Evolutionary conservation across 148 eudicot genomes (phyloP).

Genomic region (Cornus kousa): DNA sequence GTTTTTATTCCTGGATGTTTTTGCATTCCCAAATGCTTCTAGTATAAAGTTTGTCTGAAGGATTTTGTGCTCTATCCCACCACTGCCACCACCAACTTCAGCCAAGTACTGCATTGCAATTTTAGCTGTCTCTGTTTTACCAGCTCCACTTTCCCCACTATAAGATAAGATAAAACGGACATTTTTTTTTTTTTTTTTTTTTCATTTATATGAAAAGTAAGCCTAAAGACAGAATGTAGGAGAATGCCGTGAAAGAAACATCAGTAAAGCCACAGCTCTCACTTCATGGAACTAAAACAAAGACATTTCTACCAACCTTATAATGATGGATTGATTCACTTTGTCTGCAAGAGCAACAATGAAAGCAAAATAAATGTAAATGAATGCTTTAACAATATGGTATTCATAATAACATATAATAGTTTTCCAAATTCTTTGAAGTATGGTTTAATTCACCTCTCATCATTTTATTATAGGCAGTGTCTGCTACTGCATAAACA

Average conservation of each 20-base stretch:
- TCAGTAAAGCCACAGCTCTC: not conserved
- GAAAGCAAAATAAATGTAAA: constrained; percentile 12
- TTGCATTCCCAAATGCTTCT: constrained; percentile 97
- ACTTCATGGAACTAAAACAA: constrained; percentile 3
- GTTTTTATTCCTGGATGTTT: constrained; percentile 84
- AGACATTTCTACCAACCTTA: constrained; percentile 58
- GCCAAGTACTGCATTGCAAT: constrained; percentile 90
- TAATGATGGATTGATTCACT: constrained; percentile 75
- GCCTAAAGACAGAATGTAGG: not conserved
- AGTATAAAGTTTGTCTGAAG: constrained; percentile 74
- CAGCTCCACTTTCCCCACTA: constrained; percentile 99
- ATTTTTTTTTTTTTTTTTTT: not conserved
- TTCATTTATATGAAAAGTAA: not conserved
- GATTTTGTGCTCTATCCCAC: constrained; percentile 68
- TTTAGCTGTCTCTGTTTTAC: constrained; percentile 96
- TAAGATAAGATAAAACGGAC: constrained; percentile 10
- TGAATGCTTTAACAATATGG: constrained; percentile 17
- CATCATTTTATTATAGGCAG: constrained; percentile 81
- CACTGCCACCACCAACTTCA: constrained; percentile 68
- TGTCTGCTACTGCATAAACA: constrained; percentile 72
- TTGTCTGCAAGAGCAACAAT: constrained; percentile 59
- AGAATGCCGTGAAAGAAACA: constrained; percentile 6
- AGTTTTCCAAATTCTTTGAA: not conserved
- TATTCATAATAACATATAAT: not conserved
- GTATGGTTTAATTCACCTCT: constrained; percentile 44